phyloP scores from a whole-genome alignment of 164 flowering plant genomes.

The Buxus sempervirens region DNA sequence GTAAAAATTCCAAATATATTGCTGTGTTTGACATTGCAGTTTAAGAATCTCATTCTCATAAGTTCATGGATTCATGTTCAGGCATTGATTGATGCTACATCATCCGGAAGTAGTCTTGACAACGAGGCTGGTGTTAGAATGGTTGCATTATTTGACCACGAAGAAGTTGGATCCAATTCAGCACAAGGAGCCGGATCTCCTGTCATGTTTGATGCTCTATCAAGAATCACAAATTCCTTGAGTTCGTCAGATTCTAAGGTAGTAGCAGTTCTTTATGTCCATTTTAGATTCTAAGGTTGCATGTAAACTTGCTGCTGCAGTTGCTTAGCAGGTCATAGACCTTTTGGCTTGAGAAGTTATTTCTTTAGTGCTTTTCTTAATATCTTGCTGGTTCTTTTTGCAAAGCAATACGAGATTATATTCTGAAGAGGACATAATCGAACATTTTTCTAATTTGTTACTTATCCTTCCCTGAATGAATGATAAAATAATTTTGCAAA shows the following conservation, averaged over 20 bases:
- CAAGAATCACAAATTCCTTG: slow-evolving; percentile 72
- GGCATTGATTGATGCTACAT: slow-evolving; percentile 59
- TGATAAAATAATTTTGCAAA: too few species aligned
- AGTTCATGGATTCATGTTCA: slow-evolving; percentile 18
- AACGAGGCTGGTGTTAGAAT: slow-evolving; percentile 77
- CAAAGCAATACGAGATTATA: too few species aligned
- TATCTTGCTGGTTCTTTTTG: neutral
- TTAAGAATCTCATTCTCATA: neutral
- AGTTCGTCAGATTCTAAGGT: slow-evolving; percentile 61
- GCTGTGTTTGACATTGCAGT: neutral
- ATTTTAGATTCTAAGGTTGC: neutral
- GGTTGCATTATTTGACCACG: slow-evolving; percentile 77
- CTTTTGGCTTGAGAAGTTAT: neutral
- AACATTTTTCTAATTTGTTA: too few species aligned
- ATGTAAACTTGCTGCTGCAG: neutral
- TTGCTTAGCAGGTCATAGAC: neutral
- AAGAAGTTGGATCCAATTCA: slow-evolving; percentile 68
- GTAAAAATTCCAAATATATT: neutral
- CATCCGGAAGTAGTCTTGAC: slow-evolving; percentile 57
- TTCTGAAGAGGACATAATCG: too few species aligned
- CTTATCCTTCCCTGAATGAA: too few species aligned
- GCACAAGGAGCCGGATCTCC: slow-evolving; percentile 99
- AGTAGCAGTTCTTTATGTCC: slow-evolving; percentile 5
- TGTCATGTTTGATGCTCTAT: slow-evolving; percentile 81
- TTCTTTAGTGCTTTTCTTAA: neutral